Conservation (phyloP, 2,329 filamentous ascomycete genomes). For the Ophiostoma montium region DNA sequence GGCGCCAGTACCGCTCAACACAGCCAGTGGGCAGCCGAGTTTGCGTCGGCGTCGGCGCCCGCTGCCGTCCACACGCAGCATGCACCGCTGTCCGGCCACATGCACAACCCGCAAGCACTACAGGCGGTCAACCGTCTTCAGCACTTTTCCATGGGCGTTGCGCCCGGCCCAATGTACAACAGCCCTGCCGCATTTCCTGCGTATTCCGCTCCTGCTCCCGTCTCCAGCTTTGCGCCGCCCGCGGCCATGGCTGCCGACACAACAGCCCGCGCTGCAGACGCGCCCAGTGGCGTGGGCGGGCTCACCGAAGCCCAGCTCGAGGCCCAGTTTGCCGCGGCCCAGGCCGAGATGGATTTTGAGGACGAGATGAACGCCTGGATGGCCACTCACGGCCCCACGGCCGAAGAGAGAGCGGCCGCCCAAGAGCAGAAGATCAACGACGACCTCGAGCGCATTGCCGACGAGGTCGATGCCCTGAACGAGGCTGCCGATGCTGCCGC, state of each 20-base stretch:
- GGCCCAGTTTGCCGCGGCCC: slow-evolving; percentile 11
- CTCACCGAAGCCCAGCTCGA: slow-evolving; percentile 12
- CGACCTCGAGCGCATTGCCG: slow-evolving; percentile 15
- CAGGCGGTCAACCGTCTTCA: slow-evolving; percentile 6
- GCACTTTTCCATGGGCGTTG: slow-evolving; percentile 7
- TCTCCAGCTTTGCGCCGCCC: no score
- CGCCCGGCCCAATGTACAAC: neutral
- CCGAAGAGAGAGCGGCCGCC: slow-evolving; percentile 6
- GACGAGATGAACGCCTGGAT: slow-evolving; percentile 21
- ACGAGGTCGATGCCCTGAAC: slow-evolving; percentile 8
- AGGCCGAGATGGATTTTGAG: slow-evolving; percentile 14
- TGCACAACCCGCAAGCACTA: slow-evolving; percentile 1
- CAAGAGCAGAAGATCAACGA: slow-evolving; percentile 8
- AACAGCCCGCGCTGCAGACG: neutral
- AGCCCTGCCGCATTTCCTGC: neutral
- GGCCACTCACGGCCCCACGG: slow-evolving; percentile 17
- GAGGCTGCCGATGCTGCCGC: neutral
- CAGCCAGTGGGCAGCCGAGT: slow-evolving; percentile 11
- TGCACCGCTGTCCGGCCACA: neutral
- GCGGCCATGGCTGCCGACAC: neutral
- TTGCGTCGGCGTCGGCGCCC: neutral
- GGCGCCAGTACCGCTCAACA: neutral
- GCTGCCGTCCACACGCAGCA: neutral
- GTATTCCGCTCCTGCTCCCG: neutral
- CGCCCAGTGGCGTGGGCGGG: slow-evolving; percentile 2